Conservation (phyloP, 192 early-diverging fungal genomes). For the Umbelopsis isabellina region DNA sequence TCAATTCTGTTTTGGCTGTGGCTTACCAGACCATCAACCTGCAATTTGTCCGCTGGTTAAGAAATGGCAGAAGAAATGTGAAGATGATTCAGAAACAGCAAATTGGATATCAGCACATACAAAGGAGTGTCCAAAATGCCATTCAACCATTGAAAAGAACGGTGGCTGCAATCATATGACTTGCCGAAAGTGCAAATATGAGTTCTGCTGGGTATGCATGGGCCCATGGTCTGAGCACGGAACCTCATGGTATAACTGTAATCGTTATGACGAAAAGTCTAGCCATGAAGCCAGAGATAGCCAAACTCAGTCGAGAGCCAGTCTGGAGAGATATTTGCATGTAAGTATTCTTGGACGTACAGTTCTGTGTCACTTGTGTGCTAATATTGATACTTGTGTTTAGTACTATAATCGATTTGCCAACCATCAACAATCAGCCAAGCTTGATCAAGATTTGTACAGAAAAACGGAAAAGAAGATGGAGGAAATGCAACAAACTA, state of each 20-base stretch:
- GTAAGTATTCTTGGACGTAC: slow-evolving; percentile 48
- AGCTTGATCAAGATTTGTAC: slow-evolving; percentile 79
- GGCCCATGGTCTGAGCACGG: slow-evolving; percentile 97
- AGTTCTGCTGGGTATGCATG: slow-evolving; percentile 99
- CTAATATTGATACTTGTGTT: background rate
- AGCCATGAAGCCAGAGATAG: slow-evolving; percentile 85
- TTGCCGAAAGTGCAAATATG: slow-evolving; percentile 95
- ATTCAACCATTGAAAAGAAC: slow-evolving; percentile 98
- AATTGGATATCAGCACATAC: slow-evolving; percentile 97
- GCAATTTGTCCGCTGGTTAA: slow-evolving; percentile 83
- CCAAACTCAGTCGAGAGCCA: slow-evolving; percentile 84
- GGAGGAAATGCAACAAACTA: slow-evolving; percentile 92
- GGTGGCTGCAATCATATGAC: slow-evolving; percentile 99
- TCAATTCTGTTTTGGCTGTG: slow-evolving; percentile 94
- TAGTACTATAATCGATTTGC: slow-evolving; percentile 97
- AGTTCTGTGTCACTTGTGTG: slow-evolving; percentile 11
- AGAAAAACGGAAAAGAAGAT: slow-evolving; percentile 92
- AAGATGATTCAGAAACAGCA: slow-evolving; percentile 96
- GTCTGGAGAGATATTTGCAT: slow-evolving; percentile 94
- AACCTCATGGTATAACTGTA: slow-evolving; percentile 96
- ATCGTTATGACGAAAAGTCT: slow-evolving; percentile 92
- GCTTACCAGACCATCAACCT: slow-evolving; percentile 83
- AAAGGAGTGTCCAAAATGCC: slow-evolving; percentile 96
- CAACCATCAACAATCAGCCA: slow-evolving; percentile 96
- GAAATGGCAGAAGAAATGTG: slow-evolving; percentile 93